A percentile compares a stretch with the other conserved stretches of the same genome.
phyloP scores from a whole-genome alignment of 495 filamentous ascomycete species.

The Aspergillus conjunctus region DNA sequence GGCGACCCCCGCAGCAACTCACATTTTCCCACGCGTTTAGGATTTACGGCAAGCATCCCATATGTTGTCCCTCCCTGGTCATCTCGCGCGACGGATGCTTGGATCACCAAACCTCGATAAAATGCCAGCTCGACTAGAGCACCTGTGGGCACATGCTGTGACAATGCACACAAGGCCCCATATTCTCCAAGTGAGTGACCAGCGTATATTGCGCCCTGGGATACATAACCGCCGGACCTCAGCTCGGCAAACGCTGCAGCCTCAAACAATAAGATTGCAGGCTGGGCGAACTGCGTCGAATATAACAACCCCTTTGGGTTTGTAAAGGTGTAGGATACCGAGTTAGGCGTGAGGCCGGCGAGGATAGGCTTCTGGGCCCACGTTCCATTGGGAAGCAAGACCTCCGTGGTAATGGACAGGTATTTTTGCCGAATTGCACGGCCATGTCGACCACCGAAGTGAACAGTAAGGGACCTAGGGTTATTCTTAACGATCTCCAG shows the following conservation, averaged over 20 bases:
- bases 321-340: constrained; percentile 37
- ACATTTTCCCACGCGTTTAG: constrained; percentile 34
- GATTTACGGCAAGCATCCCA: constrained; percentile 47
- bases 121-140: constrained; percentile 38
- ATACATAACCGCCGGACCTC: constrained; percentile 31
- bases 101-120: constrained; percentile 48
- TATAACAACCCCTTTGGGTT: constrained; percentile 38
- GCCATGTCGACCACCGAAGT: constrained; percentile 44
- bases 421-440: constrained; percentile 41
- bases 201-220: constrained; percentile 32
- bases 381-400: constrained; percentile 18
- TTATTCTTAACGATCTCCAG: constrained; percentile 42
- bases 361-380: constrained; percentile 23
- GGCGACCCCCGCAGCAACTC: constrained; percentile 2
- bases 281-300: constrained; percentile 47
- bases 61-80: constrained; percentile 32
- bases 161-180: constrained; percentile 34
- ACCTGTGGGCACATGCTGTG: constrained; percentile 31
- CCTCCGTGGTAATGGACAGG: constrained; percentile 30
- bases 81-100: constrained; percentile 37
- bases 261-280: constrained; percentile 41
- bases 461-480: constrained; percentile 42
- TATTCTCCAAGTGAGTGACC: constrained; percentile 51
- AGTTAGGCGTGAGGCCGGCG: constrained; percentile 24
- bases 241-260: constrained; percentile 37